phyloP scores from a whole-genome alignment of 139 green algal species.

The Asterochloris erici region DNA sequence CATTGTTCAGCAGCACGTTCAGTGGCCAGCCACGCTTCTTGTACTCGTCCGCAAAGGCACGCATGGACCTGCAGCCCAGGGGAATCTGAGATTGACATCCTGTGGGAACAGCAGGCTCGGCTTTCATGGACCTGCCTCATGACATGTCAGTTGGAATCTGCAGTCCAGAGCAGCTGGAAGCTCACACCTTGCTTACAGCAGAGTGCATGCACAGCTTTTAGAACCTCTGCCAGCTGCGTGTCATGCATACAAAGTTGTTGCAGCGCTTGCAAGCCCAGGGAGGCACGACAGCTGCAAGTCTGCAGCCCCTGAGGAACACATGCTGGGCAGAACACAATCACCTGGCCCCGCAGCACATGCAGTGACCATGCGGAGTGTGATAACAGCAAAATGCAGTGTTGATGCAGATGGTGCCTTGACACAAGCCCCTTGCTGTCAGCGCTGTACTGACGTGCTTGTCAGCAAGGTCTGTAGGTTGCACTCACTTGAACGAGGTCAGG shows the following conservation, averaged over 20 bases:
- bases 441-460: too few species aligned
- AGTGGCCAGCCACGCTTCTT: slow-evolving; percentile 28
- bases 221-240: not conserved
- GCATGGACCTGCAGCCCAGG: slow-evolving; percentile 22
- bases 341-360: too few species aligned
- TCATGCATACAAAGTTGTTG: not conserved
- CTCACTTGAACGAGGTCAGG: slow-evolving; percentile 35
- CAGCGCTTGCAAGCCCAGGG: too few species aligned
- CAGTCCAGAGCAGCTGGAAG: not conserved
- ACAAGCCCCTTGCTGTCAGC: too few species aligned
- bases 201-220: not conserved
- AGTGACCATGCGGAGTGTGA: too few species aligned
- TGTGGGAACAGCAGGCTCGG: too few species aligned
- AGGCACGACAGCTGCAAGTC: too few species aligned
- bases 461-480: not conserved
- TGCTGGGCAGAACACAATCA: too few species aligned
- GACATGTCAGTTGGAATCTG: not conserved
- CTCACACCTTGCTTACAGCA: not conserved
- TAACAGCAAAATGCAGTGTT: too few species aligned
- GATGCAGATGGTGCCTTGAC: not conserved
- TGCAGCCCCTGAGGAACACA: too few species aligned
- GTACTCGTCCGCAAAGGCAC: slow-evolving; percentile 25
- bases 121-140: not conserved
- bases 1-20: slow-evolving; percentile 39
- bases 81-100: not conserved